phyloP scores from a whole-genome alignment of 345 rosid species.

The Punica granatum region DNA sequence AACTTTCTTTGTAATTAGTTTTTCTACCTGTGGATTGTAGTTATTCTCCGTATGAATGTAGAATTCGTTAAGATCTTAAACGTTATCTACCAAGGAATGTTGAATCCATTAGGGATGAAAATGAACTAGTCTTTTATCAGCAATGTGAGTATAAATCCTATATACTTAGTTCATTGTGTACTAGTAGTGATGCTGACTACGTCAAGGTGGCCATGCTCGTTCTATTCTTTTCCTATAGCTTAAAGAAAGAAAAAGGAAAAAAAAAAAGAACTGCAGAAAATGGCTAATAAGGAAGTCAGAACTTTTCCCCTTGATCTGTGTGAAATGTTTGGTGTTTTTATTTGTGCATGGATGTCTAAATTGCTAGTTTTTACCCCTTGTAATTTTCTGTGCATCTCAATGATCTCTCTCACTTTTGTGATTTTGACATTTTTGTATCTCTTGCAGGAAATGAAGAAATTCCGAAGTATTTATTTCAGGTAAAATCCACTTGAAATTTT shows the following conservation, averaged over 20 bases:
- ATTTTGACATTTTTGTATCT: conserved; percentile 16
- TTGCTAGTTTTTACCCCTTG: too few species aligned
- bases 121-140: not conserved
- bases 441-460: conserved; percentile 74
- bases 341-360: not conserved
- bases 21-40: not conserved
- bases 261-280: not conserved
- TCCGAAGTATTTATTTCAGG: conserved; percentile 59
- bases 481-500: conserved; percentile 21
- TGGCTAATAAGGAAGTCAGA: not conserved
- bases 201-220: not conserved
- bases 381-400: too few species aligned
- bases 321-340: not conserved
- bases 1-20: not conserved
- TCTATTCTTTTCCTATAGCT: not conserved
- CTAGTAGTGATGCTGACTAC: too few species aligned
- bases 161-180: too few species aligned
- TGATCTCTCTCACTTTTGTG: not conserved
- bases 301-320: not conserved
- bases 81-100: not conserved
- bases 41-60: not conserved
- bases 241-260: too few species aligned
- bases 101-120: not conserved
- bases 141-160: not conserved
- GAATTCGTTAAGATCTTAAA: not conserved